Percentiles rank a stretch among this genome's conserved stretches.
Evolutionary conservation across 2,329 filamentous ascomycete genomes (phyloP).

Genomic region (Diplodia corticola): DNA sequence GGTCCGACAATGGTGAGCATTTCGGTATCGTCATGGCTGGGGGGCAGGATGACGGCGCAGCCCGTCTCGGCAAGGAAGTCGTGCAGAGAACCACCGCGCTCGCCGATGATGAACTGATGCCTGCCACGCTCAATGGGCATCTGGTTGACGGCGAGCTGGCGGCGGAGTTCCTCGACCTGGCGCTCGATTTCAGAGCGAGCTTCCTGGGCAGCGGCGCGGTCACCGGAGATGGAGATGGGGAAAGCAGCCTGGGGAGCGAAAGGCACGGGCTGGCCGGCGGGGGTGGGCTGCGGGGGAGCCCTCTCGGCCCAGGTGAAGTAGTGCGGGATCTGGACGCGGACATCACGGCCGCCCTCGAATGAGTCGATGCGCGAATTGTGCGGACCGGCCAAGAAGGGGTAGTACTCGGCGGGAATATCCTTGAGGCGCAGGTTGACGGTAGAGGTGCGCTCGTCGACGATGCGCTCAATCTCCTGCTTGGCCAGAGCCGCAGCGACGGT

Average conservation of each 20-base stretch:
- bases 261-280: conserved; percentile 63
- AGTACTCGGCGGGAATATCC: conserved; percentile 86
- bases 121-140: conserved; percentile 80
- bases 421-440: conserved; percentile 80
- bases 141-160: conserved; percentile 74
- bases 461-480: conserved; percentile 78
- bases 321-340: conserved; percentile 80
- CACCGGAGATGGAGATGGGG: conserved; percentile 82
- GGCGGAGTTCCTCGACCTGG: conserved; percentile 71
- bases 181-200: conserved; percentile 79
- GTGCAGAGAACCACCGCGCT: conserved; percentile 74
- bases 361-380: conserved; percentile 67
- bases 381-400: conserved; percentile 87
- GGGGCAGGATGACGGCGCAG: conserved; percentile 80
- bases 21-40: conserved; percentile 75
- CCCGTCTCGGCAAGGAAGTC: conserved; percentile 90
- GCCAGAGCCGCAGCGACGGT: conserved; percentile 83
- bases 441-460: conserved; percentile 81
- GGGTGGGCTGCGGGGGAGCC: conserved; percentile 64
- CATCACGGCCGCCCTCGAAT: conserved; percentile 71
- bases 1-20: conserved; percentile 83
- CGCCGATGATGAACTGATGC: conserved; percentile 93
- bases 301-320: conserved; percentile 72
- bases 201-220: conserved; percentile 77
- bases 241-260: conserved; percentile 73